Evolutionary conservation across 306 rosid species (phyloP).

Genomic region (Boehmeria nivea): DNA sequence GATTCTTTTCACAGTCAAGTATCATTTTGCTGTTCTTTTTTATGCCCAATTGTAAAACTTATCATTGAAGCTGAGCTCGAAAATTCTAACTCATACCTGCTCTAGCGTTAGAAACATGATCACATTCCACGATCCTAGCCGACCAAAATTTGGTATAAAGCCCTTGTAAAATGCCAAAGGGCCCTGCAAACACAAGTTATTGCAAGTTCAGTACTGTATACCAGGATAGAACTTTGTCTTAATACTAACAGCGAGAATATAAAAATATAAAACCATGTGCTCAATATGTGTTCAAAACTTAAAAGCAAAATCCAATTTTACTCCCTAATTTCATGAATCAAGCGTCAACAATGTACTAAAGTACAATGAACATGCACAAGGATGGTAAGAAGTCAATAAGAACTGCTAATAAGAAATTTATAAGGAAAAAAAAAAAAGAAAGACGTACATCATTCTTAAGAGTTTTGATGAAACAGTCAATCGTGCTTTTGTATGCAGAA

Average conservation of each 20-base stretch:
- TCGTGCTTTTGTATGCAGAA: slow-evolving; percentile 74
- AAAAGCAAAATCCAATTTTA: not conserved
- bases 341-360: too few relatives aligned
- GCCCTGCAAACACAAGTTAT: slow-evolving; percentile 57
- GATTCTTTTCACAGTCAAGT: not conserved
- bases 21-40: too few relatives aligned
- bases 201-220: slow-evolving; percentile 3
- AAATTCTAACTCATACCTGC: slow-evolving; percentile 50
- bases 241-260: not conserved
- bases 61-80: not conserved
- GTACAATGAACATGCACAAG: too few relatives aligned
- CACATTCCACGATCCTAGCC: slow-evolving; percentile 98
- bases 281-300: too few relatives aligned
- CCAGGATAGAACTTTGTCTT: not conserved
- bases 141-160: slow-evolving; percentile 84
- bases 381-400: not conserved
- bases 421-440: slow-evolving; percentile 7
- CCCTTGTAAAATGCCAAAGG: slow-evolving; percentile 93
- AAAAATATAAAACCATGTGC: too few relatives aligned
- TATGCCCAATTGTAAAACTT: not conserved
- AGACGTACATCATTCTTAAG: slow-evolving; percentile 76
- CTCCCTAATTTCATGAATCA: not conserved
- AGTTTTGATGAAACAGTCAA: slow-evolving; percentile 87
- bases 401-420: not conserved
- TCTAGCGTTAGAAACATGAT: slow-evolving; percentile 95